Evolutionary conservation across 257 asterid genomes (phyloP).

Genomic region (Voacanga thouarsii): DNA sequence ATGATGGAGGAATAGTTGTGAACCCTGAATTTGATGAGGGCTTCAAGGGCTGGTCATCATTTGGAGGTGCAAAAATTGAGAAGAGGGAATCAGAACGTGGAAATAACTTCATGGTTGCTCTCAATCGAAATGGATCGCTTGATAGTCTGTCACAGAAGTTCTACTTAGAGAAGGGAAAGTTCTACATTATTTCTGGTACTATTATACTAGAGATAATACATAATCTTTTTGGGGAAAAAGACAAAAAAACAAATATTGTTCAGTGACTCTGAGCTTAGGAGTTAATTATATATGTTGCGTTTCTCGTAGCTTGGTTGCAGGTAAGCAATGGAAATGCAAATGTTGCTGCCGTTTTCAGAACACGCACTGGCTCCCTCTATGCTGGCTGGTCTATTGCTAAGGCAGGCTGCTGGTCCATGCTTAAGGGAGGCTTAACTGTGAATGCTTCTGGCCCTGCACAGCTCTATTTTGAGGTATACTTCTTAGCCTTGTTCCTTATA

Average conservation of each 20-base stretch:
- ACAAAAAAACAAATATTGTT: too few species aligned
- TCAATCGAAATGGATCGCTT: constrained; percentile 26
- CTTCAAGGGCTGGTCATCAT: constrained; percentile 47
- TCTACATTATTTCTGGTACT: constrained; percentile 63
- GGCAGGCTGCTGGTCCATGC: constrained; percentile 58
- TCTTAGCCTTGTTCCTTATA: not conserved
- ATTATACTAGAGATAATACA: not conserved
- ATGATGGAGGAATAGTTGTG: constrained; percentile 57
- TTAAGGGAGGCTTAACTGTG: constrained; percentile 53
- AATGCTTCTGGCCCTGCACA: constrained; percentile 36
- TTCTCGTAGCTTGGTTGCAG: constrained; percentile 60
- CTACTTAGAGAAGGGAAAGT: constrained; percentile 31
- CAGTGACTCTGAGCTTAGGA: too few species aligned
- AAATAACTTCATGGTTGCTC: constrained; percentile 46
- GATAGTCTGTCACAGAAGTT: constrained; percentile 44
- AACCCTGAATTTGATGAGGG: constrained; percentile 57
- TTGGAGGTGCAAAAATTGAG: constrained; percentile 33
- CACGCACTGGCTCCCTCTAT: constrained; percentile 19
- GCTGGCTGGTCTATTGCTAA: constrained; percentile 50
- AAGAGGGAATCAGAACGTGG: constrained; percentile 32
- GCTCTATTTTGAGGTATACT: constrained; percentile 43
- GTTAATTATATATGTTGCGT: not conserved
- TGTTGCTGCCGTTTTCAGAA: constrained; percentile 39
- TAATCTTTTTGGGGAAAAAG: too few species aligned
- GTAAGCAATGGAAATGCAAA: constrained; percentile 47